Evolutionary conservation across 2,329 filamentous ascomycete genomes (phyloP).

Genomic region (Trichoderma sp.): DNA sequence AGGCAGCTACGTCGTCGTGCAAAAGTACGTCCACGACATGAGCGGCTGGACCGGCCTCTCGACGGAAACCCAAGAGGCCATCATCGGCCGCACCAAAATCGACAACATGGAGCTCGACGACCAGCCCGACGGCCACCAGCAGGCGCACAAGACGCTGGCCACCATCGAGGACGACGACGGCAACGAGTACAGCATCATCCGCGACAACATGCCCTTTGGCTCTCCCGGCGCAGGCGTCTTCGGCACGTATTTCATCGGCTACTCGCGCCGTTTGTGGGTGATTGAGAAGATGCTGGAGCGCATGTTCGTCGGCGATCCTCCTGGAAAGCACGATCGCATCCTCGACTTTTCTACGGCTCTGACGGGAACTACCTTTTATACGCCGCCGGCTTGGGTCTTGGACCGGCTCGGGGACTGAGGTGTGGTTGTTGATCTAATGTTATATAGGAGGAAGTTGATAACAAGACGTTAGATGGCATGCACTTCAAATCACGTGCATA

Average conservation of each 20-base stretch:
- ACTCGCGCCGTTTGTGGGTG: conserved; percentile 53
- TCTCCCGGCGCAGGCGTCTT: conserved; percentile 50
- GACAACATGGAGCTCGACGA: conserved; percentile 57
- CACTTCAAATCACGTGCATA: not conserved
- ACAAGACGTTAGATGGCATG: not conserved
- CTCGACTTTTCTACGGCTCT: conserved; percentile 53
- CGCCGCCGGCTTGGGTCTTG: conserved; percentile 33
- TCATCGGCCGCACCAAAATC: conserved; percentile 57
- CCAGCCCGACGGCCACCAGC: conserved; percentile 51
- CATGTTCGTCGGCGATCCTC: conserved; percentile 56
- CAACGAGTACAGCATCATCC: conserved; percentile 51
- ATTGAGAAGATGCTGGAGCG: conserved; percentile 57
- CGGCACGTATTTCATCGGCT: conserved; percentile 59
- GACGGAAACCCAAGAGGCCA: conserved; percentile 52
- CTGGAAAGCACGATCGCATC: conserved; percentile 54
- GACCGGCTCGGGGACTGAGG: conserved; percentile 14
- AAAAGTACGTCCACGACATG: conserved; percentile 58
- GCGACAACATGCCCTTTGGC: conserved; percentile 62
- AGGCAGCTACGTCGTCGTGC: conserved; percentile 58
- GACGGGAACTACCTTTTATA: conserved; percentile 55
- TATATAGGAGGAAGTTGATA: not conserved
- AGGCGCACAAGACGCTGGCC: conserved; percentile 54
- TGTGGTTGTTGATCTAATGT: not conserved
- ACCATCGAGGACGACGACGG: conserved; percentile 53
- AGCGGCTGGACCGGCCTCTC: conserved; percentile 45